phyloP scores from a whole-genome alignment of 805 yeast genomes.

The Barnettozyma botsteinii region DNA sequence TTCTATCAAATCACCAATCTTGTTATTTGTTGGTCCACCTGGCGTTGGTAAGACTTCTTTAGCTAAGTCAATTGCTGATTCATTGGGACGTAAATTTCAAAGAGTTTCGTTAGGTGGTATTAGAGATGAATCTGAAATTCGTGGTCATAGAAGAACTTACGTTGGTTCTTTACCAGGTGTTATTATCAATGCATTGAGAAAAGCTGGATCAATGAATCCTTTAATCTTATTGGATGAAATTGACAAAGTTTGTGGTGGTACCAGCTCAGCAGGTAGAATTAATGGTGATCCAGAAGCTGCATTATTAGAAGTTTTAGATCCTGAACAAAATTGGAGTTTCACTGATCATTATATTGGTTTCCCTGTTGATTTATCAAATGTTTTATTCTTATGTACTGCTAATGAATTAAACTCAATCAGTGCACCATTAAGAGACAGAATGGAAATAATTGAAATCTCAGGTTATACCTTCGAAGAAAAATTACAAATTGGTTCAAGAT shows the following conservation, averaged over 20 bases:
- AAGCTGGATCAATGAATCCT: slow-evolving; percentile 74
- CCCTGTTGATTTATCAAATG: slow-evolving; percentile 78
- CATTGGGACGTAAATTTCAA: slow-evolving; percentile 70
- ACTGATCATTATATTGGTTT: slow-evolving; percentile 81
- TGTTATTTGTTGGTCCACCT: slow-evolving; percentile 85
- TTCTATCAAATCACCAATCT: slow-evolving; percentile 46
- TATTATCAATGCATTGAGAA: slow-evolving; percentile 68
- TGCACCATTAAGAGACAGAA: slow-evolving; percentile 73
- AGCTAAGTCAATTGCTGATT: slow-evolving; percentile 73
- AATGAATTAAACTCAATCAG: slow-evolving; percentile 68
- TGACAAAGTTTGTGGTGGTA: slow-evolving; percentile 66
- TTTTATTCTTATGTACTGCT: slow-evolving; percentile 80
- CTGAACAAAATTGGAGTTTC: slow-evolving; percentile 76
- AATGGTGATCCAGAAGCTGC: slow-evolving; percentile 93
- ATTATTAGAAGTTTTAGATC: slow-evolving; percentile 79
- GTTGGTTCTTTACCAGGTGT: slow-evolving; percentile 92
- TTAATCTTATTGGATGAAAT: slow-evolving; percentile 80
- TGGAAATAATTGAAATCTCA: slow-evolving; percentile 72
- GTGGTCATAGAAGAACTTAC: slow-evolving; percentile 88
- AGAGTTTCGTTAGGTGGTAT: slow-evolving; percentile 83
- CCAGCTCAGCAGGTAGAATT: slow-evolving; percentile 34
- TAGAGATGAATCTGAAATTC: slow-evolving; percentile 80
- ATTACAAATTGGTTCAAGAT: slow-evolving; percentile 59
- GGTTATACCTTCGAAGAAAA: slow-evolving; percentile 82
- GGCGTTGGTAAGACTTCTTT: slow-evolving; percentile 90